Evolutionary conservation across 2,329 filamentous ascomycete species (phyloP).

Genomic region (Daldinia sp.): DNA sequence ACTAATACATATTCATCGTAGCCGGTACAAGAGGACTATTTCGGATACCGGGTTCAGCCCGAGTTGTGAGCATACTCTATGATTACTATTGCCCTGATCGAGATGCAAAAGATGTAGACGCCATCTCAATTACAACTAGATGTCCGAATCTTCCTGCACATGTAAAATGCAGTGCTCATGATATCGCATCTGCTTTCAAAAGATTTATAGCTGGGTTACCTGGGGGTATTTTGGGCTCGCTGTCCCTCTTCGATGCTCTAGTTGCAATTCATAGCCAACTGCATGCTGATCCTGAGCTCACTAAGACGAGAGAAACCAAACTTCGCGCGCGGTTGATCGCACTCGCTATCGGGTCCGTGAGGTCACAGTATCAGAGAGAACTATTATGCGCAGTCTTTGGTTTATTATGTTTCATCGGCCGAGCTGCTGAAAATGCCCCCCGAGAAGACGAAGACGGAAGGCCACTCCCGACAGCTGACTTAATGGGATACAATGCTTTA

Average conservation of each 20-base stretch:
- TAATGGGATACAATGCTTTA: slow-evolving; percentile 71
- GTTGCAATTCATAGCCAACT: slow-evolving; percentile 68
- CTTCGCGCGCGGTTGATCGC: slow-evolving; percentile 72
- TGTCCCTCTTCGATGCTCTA: slow-evolving; percentile 68
- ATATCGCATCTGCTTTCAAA: slow-evolving; percentile 74
- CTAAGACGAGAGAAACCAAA: slow-evolving; percentile 62
- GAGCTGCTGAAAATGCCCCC: slow-evolving; percentile 61
- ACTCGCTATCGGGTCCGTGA: slow-evolving; percentile 66
- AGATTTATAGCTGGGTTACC: slow-evolving; percentile 69
- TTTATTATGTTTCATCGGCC: slow-evolving; percentile 67
- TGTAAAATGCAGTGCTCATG: slow-evolving; percentile 67
- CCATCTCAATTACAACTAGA: slow-evolving; percentile 63
- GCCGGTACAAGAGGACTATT: slow-evolving; percentile 67
- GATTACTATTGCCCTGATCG: slow-evolving; percentile 68
- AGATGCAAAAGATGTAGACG: slow-evolving; percentile 52
- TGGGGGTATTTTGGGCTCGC: slow-evolving; percentile 71
- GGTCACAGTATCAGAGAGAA: slow-evolving; percentile 67
- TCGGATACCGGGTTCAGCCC: slow-evolving; percentile 67
- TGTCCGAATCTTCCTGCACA: slow-evolving; percentile 67
- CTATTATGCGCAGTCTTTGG: slow-evolving; percentile 74
- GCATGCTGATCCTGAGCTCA: slow-evolving; percentile 59
- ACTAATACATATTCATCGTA: slow-evolving; percentile 40
- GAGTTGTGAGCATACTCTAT: slow-evolving; percentile 65
- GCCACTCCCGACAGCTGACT: slow-evolving; percentile 62
- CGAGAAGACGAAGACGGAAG: slow-evolving; percentile 61